Evolutionary conservation across 2,329 filamentous ascomycete genomes (phyloP), one percentile per base, ranked within the genome.

Genomic region (Pyricularia pennisetigena): DNA sequence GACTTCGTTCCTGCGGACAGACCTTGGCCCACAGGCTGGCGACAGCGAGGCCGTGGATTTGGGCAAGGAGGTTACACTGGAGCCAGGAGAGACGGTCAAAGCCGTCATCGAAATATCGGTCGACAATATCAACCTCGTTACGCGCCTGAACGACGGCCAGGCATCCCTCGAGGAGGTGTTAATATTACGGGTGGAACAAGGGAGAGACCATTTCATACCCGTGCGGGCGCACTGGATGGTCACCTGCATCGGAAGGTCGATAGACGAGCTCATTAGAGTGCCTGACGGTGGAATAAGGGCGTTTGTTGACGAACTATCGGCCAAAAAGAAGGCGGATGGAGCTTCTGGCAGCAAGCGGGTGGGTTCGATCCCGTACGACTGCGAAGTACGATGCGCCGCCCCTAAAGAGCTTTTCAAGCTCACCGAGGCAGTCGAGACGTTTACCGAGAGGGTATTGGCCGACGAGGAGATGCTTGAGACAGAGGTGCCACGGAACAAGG

Each of bases 121-220:
- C 10, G 83, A 85, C 3, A 85, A 88, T 63, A 77, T 92, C 4
- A 77, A 83, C 0, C 84, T 90, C 23, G 87, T 92, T 0, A 87
- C 86, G 23, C 80, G 83, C 2, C 82, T 99, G 54, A 98, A 98
- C 72, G 83, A 90, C 68, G 87, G 86, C 20, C 81, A 83, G 1
- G 76, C 82, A 4, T 81, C 80, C 8, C 80, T 99, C 0, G 94
- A 98, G 70, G 93, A 98, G 71, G 89, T 99, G 3, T 82, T 99
- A 8, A 90, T 99, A 1, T 83, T 99, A 9, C 88, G 93, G 0
- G 91, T 99, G 5, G 84, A 88, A 12, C 87, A 90, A 67, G 96
- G 96, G 0, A 86, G 93, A 65, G 95, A 99, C 73, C 91, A 98
- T 75, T 99, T 99, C 75, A 87, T 99, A 57, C 90, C 93, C 0